Evolutionary conservation across 164 flowering plant genomes (phyloP), one percentile per base, ranked within the genome.

Genomic region (Annona cherimola): DNA sequence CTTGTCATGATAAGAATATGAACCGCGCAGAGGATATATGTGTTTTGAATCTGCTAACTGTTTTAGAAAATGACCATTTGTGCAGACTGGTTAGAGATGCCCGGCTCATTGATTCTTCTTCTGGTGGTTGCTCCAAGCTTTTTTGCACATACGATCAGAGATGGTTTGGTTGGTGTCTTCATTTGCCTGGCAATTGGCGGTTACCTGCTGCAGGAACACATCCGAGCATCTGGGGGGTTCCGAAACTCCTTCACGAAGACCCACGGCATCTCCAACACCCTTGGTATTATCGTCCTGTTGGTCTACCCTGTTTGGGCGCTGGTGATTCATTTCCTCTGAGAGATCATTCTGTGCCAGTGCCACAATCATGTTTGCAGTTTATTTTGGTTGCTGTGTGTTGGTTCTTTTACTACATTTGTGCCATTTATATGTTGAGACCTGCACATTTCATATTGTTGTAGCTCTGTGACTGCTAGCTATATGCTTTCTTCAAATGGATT

Each of bases 171-270:
- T 3, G 94, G 97, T 0, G 70, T 83, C 0, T 4, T 77, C 40
- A 80, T 94, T 20, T 84, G 93, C 65, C 84, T 94, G 1, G 1
- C 71, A n/a, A 88, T 92, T 42, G 97, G 87, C 5, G 89, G 95
- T 66, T 94, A 94, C 79, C 82, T 94, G 4, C 81, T 94, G 55
- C 99, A 95, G 81, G 98, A 93, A 73, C 99, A 95, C 85, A 91
- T 95, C 75, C 76, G 96, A 35, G 95, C 96, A 20, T 78, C 92
- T 11, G 98, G 99, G 43, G 98, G 98, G 61, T 92, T 95, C 82
- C 77, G 98, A 70, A 90, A 92, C 71, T 85, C 99, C 41, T 89
- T 93, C 81, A 91, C 97, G 0, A 82, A 81, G 75, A 76, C 70
- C 68, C 83, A 89, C 71, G 97, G 97, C 50, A 78, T 93, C 50